Evolutionary conservation across 805 yeast genomes (phyloP).

Genomic region (Alloascoidea hylecoeti): DNA sequence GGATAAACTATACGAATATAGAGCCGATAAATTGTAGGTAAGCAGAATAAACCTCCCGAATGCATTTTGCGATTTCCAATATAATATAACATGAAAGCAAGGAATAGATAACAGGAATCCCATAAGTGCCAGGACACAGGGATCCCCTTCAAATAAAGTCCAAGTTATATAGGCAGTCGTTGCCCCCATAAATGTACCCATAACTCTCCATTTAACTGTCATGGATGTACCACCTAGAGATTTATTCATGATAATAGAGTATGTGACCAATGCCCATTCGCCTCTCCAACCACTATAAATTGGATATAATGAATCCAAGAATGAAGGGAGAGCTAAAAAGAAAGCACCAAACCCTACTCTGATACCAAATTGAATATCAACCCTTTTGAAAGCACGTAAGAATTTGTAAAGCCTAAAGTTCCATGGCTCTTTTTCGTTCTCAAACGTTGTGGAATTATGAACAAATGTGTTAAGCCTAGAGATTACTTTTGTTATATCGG

Average conservation of each 20-base stretch:
- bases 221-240: conserved; percentile 75
- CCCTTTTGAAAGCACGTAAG: conserved; percentile 37
- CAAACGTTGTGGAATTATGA: no score
- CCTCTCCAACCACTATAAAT: conserved; percentile 54
- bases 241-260: conserved; percentile 72
- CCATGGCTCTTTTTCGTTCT: neutral
- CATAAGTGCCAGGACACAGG: conserved; percentile 33
- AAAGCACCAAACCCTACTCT: conserved; percentile 72
- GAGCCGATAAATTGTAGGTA: conserved; percentile 66
- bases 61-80: conserved; percentile 40
- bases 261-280: conserved; percentile 79
- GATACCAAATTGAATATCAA: conserved; percentile 67
- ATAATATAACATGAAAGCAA: conserved; percentile 41
- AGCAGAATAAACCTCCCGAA: conserved; percentile 45
- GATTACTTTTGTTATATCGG: neutral
- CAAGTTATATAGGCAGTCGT: conserved; percentile 43
- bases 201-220: conserved; percentile 55
- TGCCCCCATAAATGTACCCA: conserved; percentile 71
- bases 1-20: conserved; percentile 59
- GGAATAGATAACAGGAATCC: conserved; percentile 24
- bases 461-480: neutral
- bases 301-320: conserved; percentile 36
- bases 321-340: conserved; percentile 53
- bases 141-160: conserved; percentile 42
- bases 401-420: conserved; percentile 10